Evolutionary conservation across 176 grass and related monocot genomes (phyloP), one percentile per base, ranked within the genome.

Genomic region (Phoenix dactylifera): DNA sequence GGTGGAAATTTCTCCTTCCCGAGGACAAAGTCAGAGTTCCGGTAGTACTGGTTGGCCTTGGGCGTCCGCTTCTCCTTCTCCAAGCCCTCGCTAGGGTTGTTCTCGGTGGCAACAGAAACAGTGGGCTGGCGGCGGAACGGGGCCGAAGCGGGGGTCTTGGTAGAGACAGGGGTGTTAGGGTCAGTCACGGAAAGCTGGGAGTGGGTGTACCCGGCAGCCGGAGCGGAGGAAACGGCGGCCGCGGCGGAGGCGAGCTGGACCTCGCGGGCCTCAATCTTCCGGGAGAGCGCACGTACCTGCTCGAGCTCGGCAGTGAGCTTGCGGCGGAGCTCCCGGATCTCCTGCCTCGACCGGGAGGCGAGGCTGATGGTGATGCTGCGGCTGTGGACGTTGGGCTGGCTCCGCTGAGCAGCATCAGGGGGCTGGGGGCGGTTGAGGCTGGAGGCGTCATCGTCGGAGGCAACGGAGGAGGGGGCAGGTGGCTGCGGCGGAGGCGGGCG

Each of bases 1-100:
- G 78, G 66, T 0, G 93, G 87, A 7, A 97, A 70, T 68, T 60
- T 97, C 64, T 97, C 92, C 82, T 88, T 97, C 16, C 82, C 87
- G 30, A 91, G 80, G 72, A 97, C 70, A 55, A 97, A 97, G 10
- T 97, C 87, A 0, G 83, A 84, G 59, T 87, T 91, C 58, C 77
- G 77, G 62, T 97, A 91, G 3, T 82, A 65, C 18, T 80, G 92
- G 59, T 91, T 97, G 3, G 76, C 87, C 68, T 87, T 97, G 19
- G 92, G 92, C 1, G 83, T 91, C 18, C 84, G 55, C 55, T 97
- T 97, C 71, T 89, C 90, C 76, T 89, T 95, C 53, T 97, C 87
- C 3, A 91, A 67, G 28, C 69, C 52, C 52, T 97, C 92, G 3
- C 53, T 74, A 17, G 54, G 75, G 68, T 71, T 60, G 3, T 72